Evolutionary conservation across 164 flowering plant genomes (phyloP).

Genomic region (Nymphaea thermarum): DNA sequence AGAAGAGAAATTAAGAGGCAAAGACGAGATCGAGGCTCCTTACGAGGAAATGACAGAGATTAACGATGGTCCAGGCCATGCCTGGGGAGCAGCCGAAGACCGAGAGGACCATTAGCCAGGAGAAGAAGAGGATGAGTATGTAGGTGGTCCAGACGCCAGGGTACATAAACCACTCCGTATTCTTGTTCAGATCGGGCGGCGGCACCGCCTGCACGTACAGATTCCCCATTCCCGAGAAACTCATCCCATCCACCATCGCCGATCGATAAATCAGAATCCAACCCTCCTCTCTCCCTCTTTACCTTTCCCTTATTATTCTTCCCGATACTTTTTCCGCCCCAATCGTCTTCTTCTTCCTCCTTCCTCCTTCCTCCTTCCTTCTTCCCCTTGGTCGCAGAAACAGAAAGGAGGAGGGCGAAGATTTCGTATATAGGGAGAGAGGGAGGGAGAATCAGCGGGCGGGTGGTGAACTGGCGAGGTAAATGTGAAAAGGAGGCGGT

Average conservation of each 20-base stretch:
- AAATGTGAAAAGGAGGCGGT: not conserved
- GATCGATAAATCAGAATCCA: not conserved
- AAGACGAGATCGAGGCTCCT: slow-evolving; percentile 1
- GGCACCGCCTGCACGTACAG: slow-evolving; percentile 49
- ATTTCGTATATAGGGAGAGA: not conserved
- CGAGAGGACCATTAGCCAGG: slow-evolving; percentile 65
- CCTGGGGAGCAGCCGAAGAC: slow-evolving; percentile 61
- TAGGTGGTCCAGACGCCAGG: slow-evolving; percentile 83
- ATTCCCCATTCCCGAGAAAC: slow-evolving; percentile 29
- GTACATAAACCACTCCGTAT: slow-evolving; percentile 83
- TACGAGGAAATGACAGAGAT: slow-evolving; percentile 53
- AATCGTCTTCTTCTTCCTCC: slow-evolving; percentile 4
- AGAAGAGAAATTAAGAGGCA: not conserved
- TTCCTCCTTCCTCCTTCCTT: not conserved
- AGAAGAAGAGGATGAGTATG: slow-evolving; percentile 66
- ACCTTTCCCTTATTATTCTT: not conserved
- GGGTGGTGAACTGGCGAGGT: not conserved
- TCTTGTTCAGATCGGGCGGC: slow-evolving; percentile 68
- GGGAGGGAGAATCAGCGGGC: not conserved
- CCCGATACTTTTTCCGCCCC: not conserved
- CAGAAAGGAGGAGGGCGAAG: not conserved
- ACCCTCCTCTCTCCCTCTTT: not conserved
- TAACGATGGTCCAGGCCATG: slow-evolving; percentile 80
- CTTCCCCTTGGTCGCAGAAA: not conserved
- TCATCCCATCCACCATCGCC: not conserved